Base-by-base conservation (phyloP, 2,329 filamentous ascomycete species). In the Chrysoporthe deuterocubensis region DNA sequence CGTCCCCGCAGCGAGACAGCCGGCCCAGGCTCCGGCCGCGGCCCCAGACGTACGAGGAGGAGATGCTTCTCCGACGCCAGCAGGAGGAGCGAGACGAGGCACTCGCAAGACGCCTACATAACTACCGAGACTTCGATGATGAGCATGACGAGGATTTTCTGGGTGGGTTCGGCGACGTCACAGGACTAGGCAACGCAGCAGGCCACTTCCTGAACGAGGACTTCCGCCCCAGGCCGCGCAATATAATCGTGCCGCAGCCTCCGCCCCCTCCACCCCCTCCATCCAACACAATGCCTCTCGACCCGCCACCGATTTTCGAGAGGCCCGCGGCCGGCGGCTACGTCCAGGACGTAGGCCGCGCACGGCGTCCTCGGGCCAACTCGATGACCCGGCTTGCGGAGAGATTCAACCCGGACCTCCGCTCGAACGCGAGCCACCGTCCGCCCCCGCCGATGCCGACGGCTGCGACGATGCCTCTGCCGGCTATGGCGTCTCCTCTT, bases 121-220 rank as follows among this genome's bases (percentile, higher is more conserved):
- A 72, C 6, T 74, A 78, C 65, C 77, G 76, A 37, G 74, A 80
- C 5, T 76, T 79, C 21, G 78, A 78, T 6, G 70, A 79, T 11
- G 75, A 78, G 34, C 77, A 75, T 5, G 73, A 80, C 7, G 75
- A 77, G 11, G 78, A 77, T 37, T 81, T 79, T 37, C 73, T 77
- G 44, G 75, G 74, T 43, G 78, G 75, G 13, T 74, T 78, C 59
- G 78, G 75, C n/a, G 78, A 80, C 44, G 69, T 78, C 16, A 73
- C 81, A 37, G 82, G 81, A 2, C 76, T 85, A 18, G 85, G 85
- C 32, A 88, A 88, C 69, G 79, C 83, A 14, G 80, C 81, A 1
- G 82, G 80, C 16, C 87, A 90, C 72, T 87, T 88, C 73, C 84
- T 89, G 82, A 89, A 89, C 67, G 86, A 90, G 40, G 81, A 87